These are phyloP conservation scores for Condylostoma magnum DNA, from an alignment of 169 alveolate species.

Conservation along the genomic window DNA sequence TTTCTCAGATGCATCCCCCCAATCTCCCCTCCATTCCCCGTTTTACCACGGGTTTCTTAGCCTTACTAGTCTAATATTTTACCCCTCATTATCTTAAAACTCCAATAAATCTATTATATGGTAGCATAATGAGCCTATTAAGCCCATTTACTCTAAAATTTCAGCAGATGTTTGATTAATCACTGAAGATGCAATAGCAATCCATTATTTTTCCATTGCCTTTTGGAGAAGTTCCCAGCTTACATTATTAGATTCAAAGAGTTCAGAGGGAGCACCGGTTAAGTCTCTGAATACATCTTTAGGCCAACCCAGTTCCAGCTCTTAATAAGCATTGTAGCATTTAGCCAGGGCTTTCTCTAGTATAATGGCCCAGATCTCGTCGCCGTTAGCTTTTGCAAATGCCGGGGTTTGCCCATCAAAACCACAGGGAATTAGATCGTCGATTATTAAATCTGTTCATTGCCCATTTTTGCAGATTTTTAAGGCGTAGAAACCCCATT, in stretches of 20 bases:
- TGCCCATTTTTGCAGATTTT: conserved; percentile 47
- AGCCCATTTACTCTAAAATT: conserved; percentile 53
- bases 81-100: conserved; percentile 39
- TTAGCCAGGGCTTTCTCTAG: conserved; percentile 56
- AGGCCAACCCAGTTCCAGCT: conserved; percentile 45
- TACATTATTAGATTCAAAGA: conserved; percentile 20
- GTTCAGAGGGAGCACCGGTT: conserved; percentile 66
- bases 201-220: conserved; percentile 25
- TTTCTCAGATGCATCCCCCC: conserved; percentile 64
- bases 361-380: conserved; percentile 42
- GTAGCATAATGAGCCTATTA: conserved; percentile 58
- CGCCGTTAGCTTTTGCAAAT: conserved; percentile 30
- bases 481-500: conserved; percentile 49
- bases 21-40: conserved; percentile 77
- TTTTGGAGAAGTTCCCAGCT: conserved; percentile 37
- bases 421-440: conserved; percentile 38
- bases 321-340: conserved; percentile 41
- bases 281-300: conserved; percentile 63
- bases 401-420: conserved; percentile 29
- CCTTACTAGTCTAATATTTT: conserved; percentile 44
- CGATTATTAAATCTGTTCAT: conserved; percentile 40
- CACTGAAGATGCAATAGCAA: conserved; percentile 51
- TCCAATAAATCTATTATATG: conserved; percentile 49
- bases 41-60: conserved; percentile 52
- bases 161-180: conserved; percentile 43